phyloP scores from a whole-genome alignment of 179 eudicot genomes.

The Drosera spatulata region DNA sequence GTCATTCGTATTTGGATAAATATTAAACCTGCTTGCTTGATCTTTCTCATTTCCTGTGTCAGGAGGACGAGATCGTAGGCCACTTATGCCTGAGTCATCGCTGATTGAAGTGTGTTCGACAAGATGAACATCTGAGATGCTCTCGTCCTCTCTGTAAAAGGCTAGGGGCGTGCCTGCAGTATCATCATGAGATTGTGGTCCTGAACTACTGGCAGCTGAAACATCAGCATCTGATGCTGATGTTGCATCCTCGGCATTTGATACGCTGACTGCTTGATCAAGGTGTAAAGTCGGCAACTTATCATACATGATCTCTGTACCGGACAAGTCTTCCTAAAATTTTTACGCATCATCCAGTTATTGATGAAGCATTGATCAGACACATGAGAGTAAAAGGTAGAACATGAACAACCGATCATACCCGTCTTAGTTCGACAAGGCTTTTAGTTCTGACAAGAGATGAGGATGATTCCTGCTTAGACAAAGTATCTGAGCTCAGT shows the following conservation, averaged over 20 bases:
- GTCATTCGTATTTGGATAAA: conserved; percentile 17
- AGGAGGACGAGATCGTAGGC: conserved; percentile 25
- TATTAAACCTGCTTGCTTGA: conserved; percentile 20
- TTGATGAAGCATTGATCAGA: too few relatives aligned
- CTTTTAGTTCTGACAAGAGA: conserved; percentile 18
- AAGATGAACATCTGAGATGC: conserved; percentile 7
- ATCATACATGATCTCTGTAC: conserved; percentile 24
- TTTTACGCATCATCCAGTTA: too few relatives aligned
- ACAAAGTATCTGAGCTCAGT: conserved; percentile 14
- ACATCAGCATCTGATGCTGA: conserved; percentile 13
- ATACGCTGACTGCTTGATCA: conserved; percentile 12
- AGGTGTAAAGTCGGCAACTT: conserved; percentile 17
- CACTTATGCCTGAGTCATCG: conserved; percentile 17
- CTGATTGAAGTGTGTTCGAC: conserved; percentile 17
- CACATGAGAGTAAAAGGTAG: background rate
- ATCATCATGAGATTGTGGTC: conserved; percentile 18
- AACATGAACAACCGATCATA: conserved; percentile 4
- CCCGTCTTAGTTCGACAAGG: conserved; percentile 31
- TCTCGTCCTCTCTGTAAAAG: conserved; percentile 18
- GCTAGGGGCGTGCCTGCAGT: conserved; percentile 18
- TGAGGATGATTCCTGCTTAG: conserved; percentile 25
- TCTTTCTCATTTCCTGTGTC: conserved; percentile 24
- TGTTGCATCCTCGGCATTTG: conserved; percentile 10
- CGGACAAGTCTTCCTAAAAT: conserved; percentile 31
- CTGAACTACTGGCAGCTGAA: conserved; percentile 12